A percentile compares a stretch with the other conserved stretches of the same genome.
These are phyloP conservation scores for Pseudozyma pruni DNA, from an alignment of 1,284 basidiomycete genomes.

Conservation along the genomic window DNA sequence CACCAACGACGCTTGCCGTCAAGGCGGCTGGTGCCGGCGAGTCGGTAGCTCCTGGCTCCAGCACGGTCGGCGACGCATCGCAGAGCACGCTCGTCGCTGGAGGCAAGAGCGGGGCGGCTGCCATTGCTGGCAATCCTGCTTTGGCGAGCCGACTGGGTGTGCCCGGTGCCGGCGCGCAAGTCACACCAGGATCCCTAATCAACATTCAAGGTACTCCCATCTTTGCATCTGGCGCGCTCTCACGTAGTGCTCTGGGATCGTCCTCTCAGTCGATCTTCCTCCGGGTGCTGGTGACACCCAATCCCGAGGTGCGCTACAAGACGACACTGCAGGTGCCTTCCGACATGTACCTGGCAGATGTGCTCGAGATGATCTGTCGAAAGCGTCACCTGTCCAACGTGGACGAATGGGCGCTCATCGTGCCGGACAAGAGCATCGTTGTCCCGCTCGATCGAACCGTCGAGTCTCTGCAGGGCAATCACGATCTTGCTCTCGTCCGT, in stretches of 20 bases:
- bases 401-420: slow-evolving; percentile 63
- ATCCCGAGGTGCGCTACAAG: slow-evolving; percentile 59
- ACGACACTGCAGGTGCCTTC: slow-evolving; percentile 70
- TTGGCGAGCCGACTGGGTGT: slow-evolving; percentile 36
- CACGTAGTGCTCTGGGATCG: slow-evolving; percentile 42
- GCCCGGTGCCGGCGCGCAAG: slow-evolving; percentile 16
- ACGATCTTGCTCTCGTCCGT: slow-evolving; percentile 85
- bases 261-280: slow-evolving; percentile 56
- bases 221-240: slow-evolving; percentile 53
- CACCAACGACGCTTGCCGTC: slow-evolving; percentile 15
- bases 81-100: slow-evolving; percentile 27
- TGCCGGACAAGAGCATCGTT: slow-evolving; percentile 72
- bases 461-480: slow-evolving; percentile 86
- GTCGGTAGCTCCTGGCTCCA: slow-evolving; percentile 17
- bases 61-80: slow-evolving; percentile 13
- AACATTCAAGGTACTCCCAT: slow-evolving; percentile 57
- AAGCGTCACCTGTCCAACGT: slow-evolving; percentile 57
- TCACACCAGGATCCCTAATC: slow-evolving; percentile 43
- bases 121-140: slow-evolving; percentile 29
- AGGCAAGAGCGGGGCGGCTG: slow-evolving; percentile 20
- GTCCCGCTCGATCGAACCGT: slow-evolving; percentile 96
- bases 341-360: slow-evolving; percentile 97
- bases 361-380: slow-evolving; percentile 75
- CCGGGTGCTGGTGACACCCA: slow-evolving; percentile 59
- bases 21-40: slow-evolving; percentile 12